Evolutionary conservation across 495 filamentous ascomycete species (phyloP).

Genomic region (Aspergillus sclerotioniger): DNA sequence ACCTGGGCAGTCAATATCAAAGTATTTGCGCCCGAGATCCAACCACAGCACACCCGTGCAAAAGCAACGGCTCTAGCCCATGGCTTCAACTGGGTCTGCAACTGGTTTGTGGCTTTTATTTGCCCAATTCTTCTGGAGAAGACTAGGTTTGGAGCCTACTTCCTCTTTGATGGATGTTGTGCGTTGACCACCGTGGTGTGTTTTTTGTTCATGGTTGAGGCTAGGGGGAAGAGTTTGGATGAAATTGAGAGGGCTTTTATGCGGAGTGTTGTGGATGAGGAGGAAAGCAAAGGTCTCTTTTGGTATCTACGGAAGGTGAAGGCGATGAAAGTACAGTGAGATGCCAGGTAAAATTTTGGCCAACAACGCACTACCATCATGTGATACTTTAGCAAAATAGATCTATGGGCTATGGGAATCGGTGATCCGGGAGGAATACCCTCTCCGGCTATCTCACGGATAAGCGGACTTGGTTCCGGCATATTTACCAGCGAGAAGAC

Average conservation of each 20-base stretch:
- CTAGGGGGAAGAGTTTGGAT: constrained; percentile 53
- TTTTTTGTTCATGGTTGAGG: constrained; percentile 58
- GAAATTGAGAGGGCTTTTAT: constrained; percentile 43
- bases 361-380: too few species aligned
- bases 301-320: too few species aligned
- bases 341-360: too few species aligned
- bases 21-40: constrained; percentile 55
- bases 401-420: too few species aligned
- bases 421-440: too few species aligned
- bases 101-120: constrained; percentile 62
- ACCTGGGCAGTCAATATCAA: constrained; percentile 56
- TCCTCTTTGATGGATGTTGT: constrained; percentile 54
- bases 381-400: too few species aligned
- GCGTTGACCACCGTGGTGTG: constrained; percentile 51
- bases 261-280: too few species aligned
- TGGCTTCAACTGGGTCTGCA: constrained; percentile 51
- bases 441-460: too few species aligned
- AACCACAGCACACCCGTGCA: constrained; percentile 53
- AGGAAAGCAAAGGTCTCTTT: too few species aligned
- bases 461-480: too few species aligned
- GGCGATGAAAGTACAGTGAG: too few species aligned
- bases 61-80: constrained; percentile 47
- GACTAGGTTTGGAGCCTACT: constrained; percentile 57
- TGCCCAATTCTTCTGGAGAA: constrained; percentile 60
- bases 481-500: too few species aligned